These are phyloP conservation scores for Suillus cothurnatus DNA, from an alignment of 768 basidiomycete species.

Conservation along the genomic window DNA sequence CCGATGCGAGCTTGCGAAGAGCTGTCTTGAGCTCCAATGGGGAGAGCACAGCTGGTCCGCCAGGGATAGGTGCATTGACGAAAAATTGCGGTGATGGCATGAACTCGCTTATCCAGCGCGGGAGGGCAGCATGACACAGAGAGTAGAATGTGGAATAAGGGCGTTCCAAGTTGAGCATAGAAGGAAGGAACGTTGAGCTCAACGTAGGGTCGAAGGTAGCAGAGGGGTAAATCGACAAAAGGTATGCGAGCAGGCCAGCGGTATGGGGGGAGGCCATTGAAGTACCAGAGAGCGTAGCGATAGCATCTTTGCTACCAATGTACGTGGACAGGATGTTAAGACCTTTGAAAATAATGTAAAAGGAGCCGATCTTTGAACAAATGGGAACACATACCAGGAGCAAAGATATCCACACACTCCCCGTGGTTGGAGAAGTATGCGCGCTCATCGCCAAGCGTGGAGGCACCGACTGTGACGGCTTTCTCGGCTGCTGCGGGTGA, in stretches of 20 bases:
- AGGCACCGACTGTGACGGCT: constrained; percentile 94
- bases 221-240: constrained; percentile 85
- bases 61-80: constrained; percentile 45
- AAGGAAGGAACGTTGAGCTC: constrained; percentile 38
- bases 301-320: constrained; percentile 61
- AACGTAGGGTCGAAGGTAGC: constrained; percentile 57
- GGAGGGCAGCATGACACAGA: constrained; percentile 55
- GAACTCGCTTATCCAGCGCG: constrained; percentile 57
- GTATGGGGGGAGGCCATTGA: constrained; percentile 96
- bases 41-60: constrained; percentile 46
- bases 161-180: constrained; percentile 36
- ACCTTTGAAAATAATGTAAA: constrained; percentile 35
- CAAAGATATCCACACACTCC: constrained; percentile 89
- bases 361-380: neutral
- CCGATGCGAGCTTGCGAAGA: constrained; percentile 60
- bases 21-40: constrained; percentile 80
- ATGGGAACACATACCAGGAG: constrained; percentile 55
- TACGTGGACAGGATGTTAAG: constrained; percentile 91
- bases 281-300: constrained; percentile 82
- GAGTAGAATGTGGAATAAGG: constrained; percentile 52
- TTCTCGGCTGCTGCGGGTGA: constrained; percentile 90
- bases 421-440: constrained; percentile 95
- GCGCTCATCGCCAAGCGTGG: constrained; percentile 76
- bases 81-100: constrained; percentile 56
- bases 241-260: constrained; percentile 89